Conservation (phyloP, 2,329 filamentous ascomycete species). For the Myriosclerotinia scirpicola region DNA sequence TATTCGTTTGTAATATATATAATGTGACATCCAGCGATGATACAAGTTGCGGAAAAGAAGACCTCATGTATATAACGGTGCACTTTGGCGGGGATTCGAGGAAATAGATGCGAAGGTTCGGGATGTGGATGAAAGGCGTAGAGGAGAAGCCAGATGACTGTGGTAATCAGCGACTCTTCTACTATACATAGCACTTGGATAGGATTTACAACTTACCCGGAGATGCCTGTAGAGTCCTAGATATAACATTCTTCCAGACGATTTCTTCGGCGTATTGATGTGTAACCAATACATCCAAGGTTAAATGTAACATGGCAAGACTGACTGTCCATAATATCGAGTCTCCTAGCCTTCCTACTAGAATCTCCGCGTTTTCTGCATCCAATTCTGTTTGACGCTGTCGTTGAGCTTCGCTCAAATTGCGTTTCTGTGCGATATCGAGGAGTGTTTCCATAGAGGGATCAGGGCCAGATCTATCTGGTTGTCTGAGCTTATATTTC, state of each 20-base stretch:
- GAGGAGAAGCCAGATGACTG: conserved; percentile 43
- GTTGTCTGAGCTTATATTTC: conserved; percentile 64
- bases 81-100: conserved; percentile 48
- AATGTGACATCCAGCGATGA: conserved; percentile 71
- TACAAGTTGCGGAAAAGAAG: conserved; percentile 63
- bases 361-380: conserved; percentile 33
- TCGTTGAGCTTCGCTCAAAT: conserved; percentile 45
- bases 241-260: conserved; percentile 54
- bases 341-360: conserved; percentile 45
- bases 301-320: conserved; percentile 72
- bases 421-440: conserved; percentile 65
- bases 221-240: conserved; percentile 54
- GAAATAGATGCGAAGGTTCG: conserved; percentile 51
- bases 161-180: neutral
- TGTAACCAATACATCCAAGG: conserved; percentile 75
- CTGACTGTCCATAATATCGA: conserved; percentile 59
- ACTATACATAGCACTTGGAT: neutral
- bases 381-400: conserved; percentile 32
- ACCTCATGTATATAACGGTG: conserved; percentile 54
- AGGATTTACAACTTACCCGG: conserved; percentile 46
- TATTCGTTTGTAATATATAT: conserved; percentile 77
- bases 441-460: conserved; percentile 66
- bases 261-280: conserved; percentile 73
- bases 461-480: conserved; percentile 62
- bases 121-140: conserved; percentile 41